phyloP scores from a whole-genome alignment of 2,329 filamentous ascomycete species.

The Ilyonectria destructans region DNA sequence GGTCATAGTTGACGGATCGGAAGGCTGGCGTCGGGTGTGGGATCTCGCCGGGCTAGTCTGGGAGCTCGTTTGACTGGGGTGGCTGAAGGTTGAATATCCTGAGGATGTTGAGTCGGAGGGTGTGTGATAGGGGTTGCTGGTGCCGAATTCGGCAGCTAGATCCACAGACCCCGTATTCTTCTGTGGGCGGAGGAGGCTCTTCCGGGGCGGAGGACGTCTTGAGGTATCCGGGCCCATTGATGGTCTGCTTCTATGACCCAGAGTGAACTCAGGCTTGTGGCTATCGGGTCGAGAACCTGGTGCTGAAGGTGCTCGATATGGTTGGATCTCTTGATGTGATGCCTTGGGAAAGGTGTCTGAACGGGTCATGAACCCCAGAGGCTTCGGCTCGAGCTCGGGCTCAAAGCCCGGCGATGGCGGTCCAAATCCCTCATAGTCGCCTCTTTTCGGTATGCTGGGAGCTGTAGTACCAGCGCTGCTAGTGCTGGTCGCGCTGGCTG shows the following conservation, averaged over 20 bases:
- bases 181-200: slow-evolving; percentile 62
- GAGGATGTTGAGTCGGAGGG: slow-evolving; percentile 78
- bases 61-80: slow-evolving; percentile 73
- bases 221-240: slow-evolving; percentile 67
- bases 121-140: slow-evolving; percentile 76
- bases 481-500: slow-evolving; percentile 37
- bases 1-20: slow-evolving; percentile 65
- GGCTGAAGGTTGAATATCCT: slow-evolving; percentile 73
- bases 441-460: slow-evolving; percentile 63
- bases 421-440: slow-evolving; percentile 74
- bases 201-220: slow-evolving; percentile 68
- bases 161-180: slow-evolving; percentile 65
- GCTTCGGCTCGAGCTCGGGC: slow-evolving; percentile 55
- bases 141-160: slow-evolving; percentile 73
- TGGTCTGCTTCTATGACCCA: slow-evolving; percentile 54
- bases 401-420: slow-evolving; percentile 60
- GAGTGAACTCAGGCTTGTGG: slow-evolving; percentile 47
- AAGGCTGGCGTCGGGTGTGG: slow-evolving; percentile 56
- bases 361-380: slow-evolving; percentile 59
- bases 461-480: slow-evolving; percentile 45
- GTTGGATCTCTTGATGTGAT: slow-evolving; percentile 53
- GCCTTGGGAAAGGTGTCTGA: slow-evolving; percentile 70
- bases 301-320: slow-evolving; percentile 64
- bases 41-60: slow-evolving; percentile 63
- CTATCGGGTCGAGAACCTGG: slow-evolving; percentile 62